Evolutionary conservation across 2,329 filamentous ascomycete genomes (phyloP).

Genomic region (Sphaerulina musiva): DNA sequence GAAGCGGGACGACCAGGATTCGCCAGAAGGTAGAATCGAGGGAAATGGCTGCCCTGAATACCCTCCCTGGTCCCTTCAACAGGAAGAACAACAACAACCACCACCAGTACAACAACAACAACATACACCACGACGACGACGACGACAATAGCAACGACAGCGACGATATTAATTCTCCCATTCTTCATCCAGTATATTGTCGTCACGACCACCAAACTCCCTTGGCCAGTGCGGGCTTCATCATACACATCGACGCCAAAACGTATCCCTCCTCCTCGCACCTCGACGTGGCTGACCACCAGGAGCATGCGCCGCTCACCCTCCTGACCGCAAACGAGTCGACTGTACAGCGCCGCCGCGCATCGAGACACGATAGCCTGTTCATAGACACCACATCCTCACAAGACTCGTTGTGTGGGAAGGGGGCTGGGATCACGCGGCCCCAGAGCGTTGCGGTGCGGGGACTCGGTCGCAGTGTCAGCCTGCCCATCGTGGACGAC

Average conservation of each 20-base stretch:
- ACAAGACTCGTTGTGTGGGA: slow-evolving; percentile 5
- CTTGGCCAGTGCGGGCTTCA: slow-evolving; percentile 4
- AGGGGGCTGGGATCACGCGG: slow-evolving; percentile 11
- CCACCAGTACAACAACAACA: too few relatives aligned
- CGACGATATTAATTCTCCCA: background rate
- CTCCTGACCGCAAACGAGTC: slow-evolving; percentile 15
- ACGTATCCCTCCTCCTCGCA: slow-evolving; percentile 1
- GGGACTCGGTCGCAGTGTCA: slow-evolving; percentile 13
- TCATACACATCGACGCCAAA: background rate
- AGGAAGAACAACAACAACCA: background rate
- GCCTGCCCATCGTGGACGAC: slow-evolving; percentile 9
- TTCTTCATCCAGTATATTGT: background rate
- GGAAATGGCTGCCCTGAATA: background rate
- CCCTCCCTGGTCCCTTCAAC: background rate
- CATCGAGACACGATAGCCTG: background rate
- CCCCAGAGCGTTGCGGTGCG: slow-evolving; percentile 17
- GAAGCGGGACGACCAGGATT: slow-evolving; percentile 3
- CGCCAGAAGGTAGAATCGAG: background rate
- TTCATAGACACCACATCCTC: background rate
- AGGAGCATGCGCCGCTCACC: slow-evolving; percentile 21
- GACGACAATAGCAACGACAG: background rate
- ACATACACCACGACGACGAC: too few relatives aligned
- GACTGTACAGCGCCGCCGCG: background rate
- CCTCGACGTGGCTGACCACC: slow-evolving; percentile 1
- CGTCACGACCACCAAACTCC: slow-evolving; percentile 1